Base-by-base conservation (phyloP, 345 rosid species). In the Boechera retrofracta region DNA sequence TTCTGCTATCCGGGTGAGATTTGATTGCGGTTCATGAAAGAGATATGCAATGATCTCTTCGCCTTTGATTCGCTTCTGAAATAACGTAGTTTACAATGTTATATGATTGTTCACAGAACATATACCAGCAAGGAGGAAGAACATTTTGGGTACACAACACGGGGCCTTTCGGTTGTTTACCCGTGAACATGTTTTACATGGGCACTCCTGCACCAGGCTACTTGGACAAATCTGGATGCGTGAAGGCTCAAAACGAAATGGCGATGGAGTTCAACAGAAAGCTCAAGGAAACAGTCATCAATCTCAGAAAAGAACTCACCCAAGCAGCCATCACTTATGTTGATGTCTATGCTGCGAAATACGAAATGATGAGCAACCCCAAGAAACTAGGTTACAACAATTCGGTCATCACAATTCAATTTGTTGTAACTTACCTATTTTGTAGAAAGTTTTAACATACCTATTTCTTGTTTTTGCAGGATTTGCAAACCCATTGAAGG, bases 151-250 rank as follows among this genome's bases (percentile, higher is more conserved):
- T 94, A 71, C 98, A 94, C 71, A 94, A 94, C 82, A 94, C 97
- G 0, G 97, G 95, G 9, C 98, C 97, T 1, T 24, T 90, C 5
- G 98, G 98, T 53, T 94, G 98, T 83, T 78, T 94, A 85, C 95
- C 98, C 0, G 91, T 88, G 52, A 83, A 90, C 73, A 76, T 83
- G 48, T 90, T 94, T 80, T 92, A 90, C 77, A 73, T 83, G 64
- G 86, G 86, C 5, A 85, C 84, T 66, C 90, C 93, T 21, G 69
- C 95, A 0, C 89, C 91, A 0, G 88, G 91, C 1, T 86, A 81
- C 79, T 86, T 92, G 36, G 98, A 92, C 62, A 81, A 79, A 47
- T 78, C 77, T 7, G 93, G 98, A 13, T 94, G 98, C 21, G 83
- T 92, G 69, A 88, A 92, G 84, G 80, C 84, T 56, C 95, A 92